A percentile compares a stretch with the other conserved stretches of the same genome.
Conservation (phyloP, 106 monocot genomes). For the Acorus gramineus region DNA sequence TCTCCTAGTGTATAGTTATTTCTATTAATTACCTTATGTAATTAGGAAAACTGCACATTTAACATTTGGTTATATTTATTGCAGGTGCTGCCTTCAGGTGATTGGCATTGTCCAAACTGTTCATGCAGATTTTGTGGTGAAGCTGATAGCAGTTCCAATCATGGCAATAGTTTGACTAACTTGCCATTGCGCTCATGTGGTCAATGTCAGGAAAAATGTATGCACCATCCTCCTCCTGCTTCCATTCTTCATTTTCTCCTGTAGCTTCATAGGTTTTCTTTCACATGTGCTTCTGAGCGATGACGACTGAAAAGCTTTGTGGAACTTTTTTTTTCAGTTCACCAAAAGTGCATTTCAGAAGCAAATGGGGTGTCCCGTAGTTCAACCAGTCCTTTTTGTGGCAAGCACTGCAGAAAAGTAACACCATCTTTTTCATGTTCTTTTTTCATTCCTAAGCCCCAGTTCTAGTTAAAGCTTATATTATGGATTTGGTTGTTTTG, state of each 20-base stretch:
- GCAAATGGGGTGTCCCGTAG: constrained; percentile 24
- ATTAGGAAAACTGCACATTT: no score
- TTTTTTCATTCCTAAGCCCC: neutral
- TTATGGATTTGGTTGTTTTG: no score
- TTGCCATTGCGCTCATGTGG: constrained; percentile 41
- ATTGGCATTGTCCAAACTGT: constrained; percentile 72
- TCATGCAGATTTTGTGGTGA: constrained; percentile 71
- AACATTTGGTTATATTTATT: constrained; percentile 1
- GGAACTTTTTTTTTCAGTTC: constrained; percentile 42
- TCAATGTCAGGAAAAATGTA: constrained; percentile 80
- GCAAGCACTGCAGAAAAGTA: constrained; percentile 53
- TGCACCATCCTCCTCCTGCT: neutral
- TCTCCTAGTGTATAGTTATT: no score
- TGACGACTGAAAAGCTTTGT: constrained; percentile 4
- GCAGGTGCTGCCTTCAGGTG: constrained; percentile 77
- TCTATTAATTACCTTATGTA: no score
- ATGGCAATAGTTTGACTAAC: constrained; percentile 3
- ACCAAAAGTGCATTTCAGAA: constrained; percentile 54
- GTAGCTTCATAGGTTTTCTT: neutral
- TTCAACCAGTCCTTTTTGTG: constrained; percentile 46
- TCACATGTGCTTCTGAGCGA: neutral
- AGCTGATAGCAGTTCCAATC: constrained; percentile 9
- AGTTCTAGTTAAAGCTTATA: neutral
- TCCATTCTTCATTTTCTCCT: neutral
- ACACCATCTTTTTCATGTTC: no score